Evolutionary conservation across 495 filamentous ascomycete genomes (phyloP).

Genomic region (Thermochaetoides thermophila): DNA sequence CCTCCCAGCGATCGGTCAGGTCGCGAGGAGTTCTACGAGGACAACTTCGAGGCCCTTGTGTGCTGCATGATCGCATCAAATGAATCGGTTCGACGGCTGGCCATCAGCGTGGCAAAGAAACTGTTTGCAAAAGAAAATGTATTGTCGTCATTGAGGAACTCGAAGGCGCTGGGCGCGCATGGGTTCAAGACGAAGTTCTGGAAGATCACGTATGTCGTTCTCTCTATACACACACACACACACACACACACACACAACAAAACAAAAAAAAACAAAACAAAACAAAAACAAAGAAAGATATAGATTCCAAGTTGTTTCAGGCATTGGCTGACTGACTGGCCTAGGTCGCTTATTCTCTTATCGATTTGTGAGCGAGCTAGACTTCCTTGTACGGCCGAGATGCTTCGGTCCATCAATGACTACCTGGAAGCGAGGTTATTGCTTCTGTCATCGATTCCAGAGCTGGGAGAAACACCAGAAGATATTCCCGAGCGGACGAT

Average conservation of each 20-base stretch:
- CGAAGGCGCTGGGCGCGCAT: slow-evolving; percentile 24
- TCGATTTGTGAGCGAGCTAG: slow-evolving; percentile 35
- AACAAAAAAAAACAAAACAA: no score
- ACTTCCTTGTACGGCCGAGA: slow-evolving; percentile 23
- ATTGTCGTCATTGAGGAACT: slow-evolving; percentile 21
- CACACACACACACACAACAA: no score
- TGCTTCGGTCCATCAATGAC: slow-evolving; percentile 33
- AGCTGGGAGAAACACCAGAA: slow-evolving; percentile 30
- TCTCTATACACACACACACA: no score
- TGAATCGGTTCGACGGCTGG: slow-evolving; percentile 31
- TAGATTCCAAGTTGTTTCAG: background rate
- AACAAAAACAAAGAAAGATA: no score
- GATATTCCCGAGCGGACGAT: slow-evolving; percentile 35
- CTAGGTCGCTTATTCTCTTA: slow-evolving; percentile 34
- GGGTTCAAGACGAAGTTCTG: slow-evolving; percentile 34
- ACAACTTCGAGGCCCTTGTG: slow-evolving; percentile 35
- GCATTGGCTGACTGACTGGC: slow-evolving; percentile 9
- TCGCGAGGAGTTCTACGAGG: slow-evolving; percentile 31
- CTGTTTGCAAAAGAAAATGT: slow-evolving; percentile 29
- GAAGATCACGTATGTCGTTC: slow-evolving; percentile 34
- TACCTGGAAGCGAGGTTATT: slow-evolving; percentile 36
- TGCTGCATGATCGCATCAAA: slow-evolving; percentile 36
- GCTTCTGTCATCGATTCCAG: slow-evolving; percentile 32
- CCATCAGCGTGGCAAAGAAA: slow-evolving; percentile 30
- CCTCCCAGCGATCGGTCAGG: slow-evolving; percentile 19